Evolutionary conservation across 2,329 filamentous ascomycete genomes (phyloP), one percentile per base, ranked within the genome.

Genomic region (Rutstroemia sp.): DNA sequence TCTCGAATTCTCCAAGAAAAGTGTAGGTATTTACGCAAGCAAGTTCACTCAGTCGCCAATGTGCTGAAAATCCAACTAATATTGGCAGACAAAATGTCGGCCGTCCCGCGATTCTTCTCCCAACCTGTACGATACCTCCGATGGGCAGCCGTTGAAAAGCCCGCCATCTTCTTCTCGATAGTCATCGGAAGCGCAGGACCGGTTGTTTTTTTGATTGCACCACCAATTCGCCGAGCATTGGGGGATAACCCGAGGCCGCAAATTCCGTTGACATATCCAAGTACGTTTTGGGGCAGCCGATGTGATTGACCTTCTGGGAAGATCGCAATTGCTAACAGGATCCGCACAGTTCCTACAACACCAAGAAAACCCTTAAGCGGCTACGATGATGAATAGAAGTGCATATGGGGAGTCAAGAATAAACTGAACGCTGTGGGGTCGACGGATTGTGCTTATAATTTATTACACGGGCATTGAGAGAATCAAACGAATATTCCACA

Each of bases 221-320:
- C 92, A 45, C 87, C 90, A 49, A 77, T 95, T 65, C 79, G 92
- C 71, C 75, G 77, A 61, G 78, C 76, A 62, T 73, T 95, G 57
- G 92, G 92, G 65, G 90, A 96, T 71, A 75, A 84, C 65, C 80
- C 85, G 66, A 81, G 87, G 61, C 76, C 82, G 62, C 81, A 78
- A 57, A 85, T 97, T 62, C 94, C 94, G 34, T 75, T 92, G 72
- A 95, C 91, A 71, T 99, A 97, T 78, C 94, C 94, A 59, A 82
- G 92, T 97, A 82, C 72, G 90, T 81, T 44, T 38, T 19, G 19
- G 21, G 23, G 21, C n/a, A 34, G 23, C 30, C 21, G 41, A 8
- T 39, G 12, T 7, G 16, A 10, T 42, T 8, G 18, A 18, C 16
- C 39, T 19, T 23, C 49, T 30, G 37, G 23, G 10, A 37, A 30